Conservation (phyloP, 2,329 filamentous ascomycete genomes). For the Phialophora tarda region DNA sequence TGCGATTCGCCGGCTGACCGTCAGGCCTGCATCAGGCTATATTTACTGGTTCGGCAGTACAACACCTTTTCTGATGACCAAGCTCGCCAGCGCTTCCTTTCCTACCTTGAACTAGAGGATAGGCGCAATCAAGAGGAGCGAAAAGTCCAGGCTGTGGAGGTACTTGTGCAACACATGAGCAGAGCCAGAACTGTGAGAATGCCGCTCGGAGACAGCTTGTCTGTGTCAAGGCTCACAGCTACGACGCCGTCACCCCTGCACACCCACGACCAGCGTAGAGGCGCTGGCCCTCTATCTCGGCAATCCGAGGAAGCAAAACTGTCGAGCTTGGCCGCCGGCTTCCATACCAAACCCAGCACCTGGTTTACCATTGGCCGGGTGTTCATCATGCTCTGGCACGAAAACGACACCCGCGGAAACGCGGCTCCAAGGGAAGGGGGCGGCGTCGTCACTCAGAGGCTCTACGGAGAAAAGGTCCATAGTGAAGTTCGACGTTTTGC, state of each 20-base stretch:
- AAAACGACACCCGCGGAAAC: conserved; percentile 29
- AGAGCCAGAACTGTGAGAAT: background rate
- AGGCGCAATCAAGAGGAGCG: background rate
- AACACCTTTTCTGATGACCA: background rate
- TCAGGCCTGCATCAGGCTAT: conserved; percentile 9
- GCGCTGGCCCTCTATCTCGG: background rate
- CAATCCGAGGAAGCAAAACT: background rate
- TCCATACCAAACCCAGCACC: background rate
- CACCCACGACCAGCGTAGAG: background rate
- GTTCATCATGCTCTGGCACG: conserved; percentile 45
- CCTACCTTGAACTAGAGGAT: background rate
- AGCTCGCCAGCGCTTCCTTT: background rate
- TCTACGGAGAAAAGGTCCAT: conserved; percentile 5
- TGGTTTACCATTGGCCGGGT: conserved; percentile 35
- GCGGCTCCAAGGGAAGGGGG: background rate
- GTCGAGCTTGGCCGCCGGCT: background rate
- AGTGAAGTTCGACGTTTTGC: conserved; percentile 41
- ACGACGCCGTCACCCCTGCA: background rate
- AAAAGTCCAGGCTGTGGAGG: background rate
- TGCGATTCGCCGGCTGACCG: background rate
- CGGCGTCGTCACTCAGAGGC: conserved; percentile 24
- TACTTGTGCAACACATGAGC: background rate
- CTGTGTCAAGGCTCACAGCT: background rate
- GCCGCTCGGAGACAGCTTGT: background rate
- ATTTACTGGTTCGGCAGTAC: conserved; percentile 11